phyloP scores from a whole-genome alignment of 1,284 basidiomycete genomes.

The Boletus holoroseus region DNA sequence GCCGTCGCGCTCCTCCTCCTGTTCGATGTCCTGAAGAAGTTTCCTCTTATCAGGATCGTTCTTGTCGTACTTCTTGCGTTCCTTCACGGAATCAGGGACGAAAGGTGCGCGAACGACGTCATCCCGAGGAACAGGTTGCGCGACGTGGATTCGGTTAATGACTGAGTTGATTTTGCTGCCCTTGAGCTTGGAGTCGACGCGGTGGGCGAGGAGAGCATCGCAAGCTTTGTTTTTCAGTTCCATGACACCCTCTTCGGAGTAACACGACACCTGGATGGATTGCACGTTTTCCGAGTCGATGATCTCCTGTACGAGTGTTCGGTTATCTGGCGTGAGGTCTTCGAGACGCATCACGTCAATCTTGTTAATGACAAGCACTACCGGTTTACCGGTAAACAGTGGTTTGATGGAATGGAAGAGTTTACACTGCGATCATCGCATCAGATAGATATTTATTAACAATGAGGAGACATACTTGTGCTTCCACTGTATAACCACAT shows the following conservation, averaged over 20 bases:
- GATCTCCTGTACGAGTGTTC: conserved; percentile 80
- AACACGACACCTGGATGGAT: conserved; percentile 81
- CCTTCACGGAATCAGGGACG: conserved; percentile 78
- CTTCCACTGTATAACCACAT: conserved; percentile 92
- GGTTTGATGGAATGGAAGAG: conserved; percentile 98
- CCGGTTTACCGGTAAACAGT: conserved; percentile 87
- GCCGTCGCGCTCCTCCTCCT: conserved; percentile 80
- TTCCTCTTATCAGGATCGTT: conserved; percentile 68
- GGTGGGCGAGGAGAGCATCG: conserved; percentile 86
- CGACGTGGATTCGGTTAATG: conserved; percentile 91
- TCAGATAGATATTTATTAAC: background rate
- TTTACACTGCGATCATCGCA: conserved; percentile 64
- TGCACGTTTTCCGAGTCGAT: conserved; percentile 67
- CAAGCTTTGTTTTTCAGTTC: conserved; percentile 89
- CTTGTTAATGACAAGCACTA: conserved; percentile 92
- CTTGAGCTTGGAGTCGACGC: conserved; percentile 88
- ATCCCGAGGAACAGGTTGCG: conserved; percentile 82
- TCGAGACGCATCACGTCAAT: conserved; percentile 84
- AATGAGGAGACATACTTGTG: conserved; percentile 55
- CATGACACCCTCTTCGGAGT: conserved; percentile 95
- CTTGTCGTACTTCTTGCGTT: conserved; percentile 81
- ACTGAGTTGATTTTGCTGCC: conserved; percentile 90
- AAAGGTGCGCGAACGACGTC: conserved; percentile 79
- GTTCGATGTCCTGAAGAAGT: conserved; percentile 77
- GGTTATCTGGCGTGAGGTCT: conserved; percentile 72